Evolutionary conservation across 306 rosid species (phyloP), one percentile per base, ranked within the genome.

Genomic region (Abrus precatorius): DNA sequence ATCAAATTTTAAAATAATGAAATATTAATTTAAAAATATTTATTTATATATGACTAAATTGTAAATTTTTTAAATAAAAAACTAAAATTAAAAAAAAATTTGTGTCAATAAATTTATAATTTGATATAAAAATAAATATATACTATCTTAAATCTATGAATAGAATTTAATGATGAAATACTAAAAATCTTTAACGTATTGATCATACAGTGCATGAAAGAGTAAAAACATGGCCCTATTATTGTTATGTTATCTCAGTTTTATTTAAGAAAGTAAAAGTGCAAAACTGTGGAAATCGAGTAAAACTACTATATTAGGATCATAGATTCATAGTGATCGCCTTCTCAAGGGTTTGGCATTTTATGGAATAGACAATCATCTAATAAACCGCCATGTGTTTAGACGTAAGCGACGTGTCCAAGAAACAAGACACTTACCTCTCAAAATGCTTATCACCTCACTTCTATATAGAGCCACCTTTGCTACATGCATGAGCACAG

Each of bases 361-460:
- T 72, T 56, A 73, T 55, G 5, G 59, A 1, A 36, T 20, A 57
- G 50, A 65, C 69, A 67, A n/a, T 61, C 20, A 74, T 78, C 74
- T 56, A 49, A 53, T 43, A 83, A 78, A 47, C 62, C 28, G 88
- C 91, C 94, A 89, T 86, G 78, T 83, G 89, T 76, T 55, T 49
- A 29, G 11, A 20, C 53, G 10, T 32, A 5, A 11, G 33, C 6
- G 74, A 91, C 89, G 93, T 91, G 97, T 87, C 90, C 43, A 3
- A 55, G 20, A 36, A 12, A 75, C 86, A 76, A 41, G 75, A 87
- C 95, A 91, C 83, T 85, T 85, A 85, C 20, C 81, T 54, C 74
- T 32, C 20, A 1, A 38, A 79, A 32, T 77, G 30, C 30, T 49
- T n/a, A 7, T 55, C 81, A 59, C 61, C 71, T 44, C 33, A 47